Base-by-base conservation (phyloP, 176 grass and related monocot genomes). In the Rhipidocladum racemiflorum region DNA sequence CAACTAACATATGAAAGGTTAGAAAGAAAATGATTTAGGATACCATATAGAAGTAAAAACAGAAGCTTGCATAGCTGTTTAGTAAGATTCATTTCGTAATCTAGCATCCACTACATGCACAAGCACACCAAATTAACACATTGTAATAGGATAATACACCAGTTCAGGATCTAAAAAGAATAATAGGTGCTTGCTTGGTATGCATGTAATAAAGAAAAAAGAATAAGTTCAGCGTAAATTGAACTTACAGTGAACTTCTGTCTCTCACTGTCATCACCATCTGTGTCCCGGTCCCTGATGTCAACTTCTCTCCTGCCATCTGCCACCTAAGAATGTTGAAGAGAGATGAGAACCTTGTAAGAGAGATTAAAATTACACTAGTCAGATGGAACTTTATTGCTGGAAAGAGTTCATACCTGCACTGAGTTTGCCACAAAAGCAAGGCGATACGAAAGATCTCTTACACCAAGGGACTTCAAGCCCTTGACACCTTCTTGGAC, bases 381-480 rank as follows among this genome's bases (percentile, higher is more conserved):
- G 6, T 23, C 5, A 66, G 17, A 78, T 49, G 7, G 49, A 78
- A 79, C 1, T 24, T 69, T 49, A 20, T 28, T 68, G 73, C 40
- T 73, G 16, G 34, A 75, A 94, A 50, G 9, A 61, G 67, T 61
- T 76, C 45, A 59, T 82, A 94, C 96, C 89, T 99, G 91, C 34
- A 95, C 92, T 24, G 92, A 95, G 74, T 99, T 99, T 65, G 92
- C 96, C 64, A 98, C 89, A 73, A 98, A 98, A 80, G 92, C 79
- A 25, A 99, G 87, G 61, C 91, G 96, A 88, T 95, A 99, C 2
- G 96, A 99, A n/a, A 99, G 87, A 78, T 99, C 92, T 76, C 96
- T 88, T 43, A 95, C 96, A 46, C 96, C 96, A 61, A 99, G 85
- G 81, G 89, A 80, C 73, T 91, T 99, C 29, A 99, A 79, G 72